Evolutionary conservation across 208 protist species (phyloP).

Genomic region (Leishmania tarentolae): DNA sequence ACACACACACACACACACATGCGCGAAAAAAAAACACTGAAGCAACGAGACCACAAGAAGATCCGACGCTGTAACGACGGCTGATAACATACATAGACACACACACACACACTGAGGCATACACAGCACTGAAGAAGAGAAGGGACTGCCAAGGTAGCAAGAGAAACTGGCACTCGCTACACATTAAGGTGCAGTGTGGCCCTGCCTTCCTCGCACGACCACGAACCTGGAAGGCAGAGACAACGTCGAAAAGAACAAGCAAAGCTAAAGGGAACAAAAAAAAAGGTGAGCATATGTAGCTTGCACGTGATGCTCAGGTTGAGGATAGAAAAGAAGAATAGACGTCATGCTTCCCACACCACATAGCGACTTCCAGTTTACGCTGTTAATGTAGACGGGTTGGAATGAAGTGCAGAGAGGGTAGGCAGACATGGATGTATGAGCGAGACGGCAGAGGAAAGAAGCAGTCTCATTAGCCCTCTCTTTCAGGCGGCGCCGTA

Average conservation of each 20-base stretch:
- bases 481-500: constrained; percentile 14
- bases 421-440: not conserved
- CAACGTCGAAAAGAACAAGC: not conserved
- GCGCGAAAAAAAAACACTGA: not conserved
- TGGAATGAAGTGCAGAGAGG: not conserved
- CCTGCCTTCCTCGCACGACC: not conserved
- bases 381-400: not conserved
- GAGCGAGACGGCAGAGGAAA: not conserved
- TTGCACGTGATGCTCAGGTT: not conserved
- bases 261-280: not conserved
- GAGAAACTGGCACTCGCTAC: not conserved
- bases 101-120: not conserved
- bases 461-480: not conserved
- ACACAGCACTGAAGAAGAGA: not conserved
- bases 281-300: not conserved
- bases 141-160: not conserved
- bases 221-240: not conserved
- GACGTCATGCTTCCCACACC: not conserved
- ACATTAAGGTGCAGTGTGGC: not conserved
- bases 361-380: not conserved
- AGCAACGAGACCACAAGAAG: not conserved
- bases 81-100: not conserved
- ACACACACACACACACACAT: too few species aligned
- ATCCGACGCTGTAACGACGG: not conserved
- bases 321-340: not conserved